Percentiles rank a stretch among this genome's conserved stretches.
These are phyloP conservation scores for Triticum urartu DNA, from an alignment of 176 grass and related monocot species.

Conservation along the genomic window DNA sequence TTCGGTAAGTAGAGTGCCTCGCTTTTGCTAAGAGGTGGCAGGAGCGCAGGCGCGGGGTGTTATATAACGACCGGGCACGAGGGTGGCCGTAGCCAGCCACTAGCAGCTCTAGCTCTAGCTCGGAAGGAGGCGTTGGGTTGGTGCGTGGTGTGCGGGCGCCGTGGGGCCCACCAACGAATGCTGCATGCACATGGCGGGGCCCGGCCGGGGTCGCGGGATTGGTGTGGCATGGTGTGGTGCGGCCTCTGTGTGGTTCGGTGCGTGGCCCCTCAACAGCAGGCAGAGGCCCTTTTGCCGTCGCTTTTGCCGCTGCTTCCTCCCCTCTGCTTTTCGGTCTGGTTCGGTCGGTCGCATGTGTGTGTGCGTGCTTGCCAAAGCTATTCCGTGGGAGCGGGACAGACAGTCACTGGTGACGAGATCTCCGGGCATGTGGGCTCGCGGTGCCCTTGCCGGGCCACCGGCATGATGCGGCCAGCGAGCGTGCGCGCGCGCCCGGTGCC, in stretches of 20 bases:
- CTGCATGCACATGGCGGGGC: constrained; percentile 38
- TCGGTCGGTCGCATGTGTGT: neutral
- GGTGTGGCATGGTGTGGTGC: neutral
- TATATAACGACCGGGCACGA: neutral
- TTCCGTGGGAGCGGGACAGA: neutral
- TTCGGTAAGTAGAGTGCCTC: neutral
- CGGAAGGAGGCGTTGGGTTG: neutral
- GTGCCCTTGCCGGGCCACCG: neutral
- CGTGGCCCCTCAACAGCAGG: neutral
- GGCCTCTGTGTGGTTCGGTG: neutral
- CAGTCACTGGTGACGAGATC: neutral
- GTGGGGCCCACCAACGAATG: neutral
- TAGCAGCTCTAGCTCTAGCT: neutral
- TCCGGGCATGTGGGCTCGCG: neutral
- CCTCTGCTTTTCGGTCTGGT: neutral
- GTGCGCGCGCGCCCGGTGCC: neutral
- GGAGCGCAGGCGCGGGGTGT: neutral
- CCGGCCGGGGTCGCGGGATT: neutral
- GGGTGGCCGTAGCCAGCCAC: too few species aligned
- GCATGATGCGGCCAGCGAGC: neutral
- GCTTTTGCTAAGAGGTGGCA: neutral
- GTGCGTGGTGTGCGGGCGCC: neutral
- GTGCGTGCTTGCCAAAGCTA: neutral
- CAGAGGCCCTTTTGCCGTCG: neutral
- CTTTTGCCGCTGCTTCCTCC: neutral